Evolutionary conservation across 106 monocot genomes (phyloP).

Genomic region (Amphibolis antarctica): DNA sequence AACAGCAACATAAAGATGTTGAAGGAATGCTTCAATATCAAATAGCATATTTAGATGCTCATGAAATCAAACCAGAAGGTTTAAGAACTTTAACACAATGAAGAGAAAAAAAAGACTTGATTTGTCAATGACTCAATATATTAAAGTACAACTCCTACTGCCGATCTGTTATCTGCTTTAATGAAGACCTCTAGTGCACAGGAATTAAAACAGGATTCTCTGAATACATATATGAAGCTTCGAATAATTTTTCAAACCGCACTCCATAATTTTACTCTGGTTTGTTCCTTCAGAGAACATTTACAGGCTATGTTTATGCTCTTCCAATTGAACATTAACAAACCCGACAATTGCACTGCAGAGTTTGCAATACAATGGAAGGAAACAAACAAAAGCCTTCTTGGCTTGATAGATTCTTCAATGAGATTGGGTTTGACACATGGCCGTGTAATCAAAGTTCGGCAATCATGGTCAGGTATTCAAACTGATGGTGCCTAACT

Average conservation of each 20-base stretch:
- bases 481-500: not conserved
- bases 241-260: not conserved
- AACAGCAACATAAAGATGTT: too few relatives aligned
- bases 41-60: too few relatives aligned
- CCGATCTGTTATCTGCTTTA: too few relatives aligned
- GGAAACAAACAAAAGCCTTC: not conserved
- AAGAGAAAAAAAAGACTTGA: not conserved
- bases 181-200: too few relatives aligned
- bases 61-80: too few relatives aligned
- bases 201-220: too few relatives aligned
- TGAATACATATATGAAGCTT: too few relatives aligned
- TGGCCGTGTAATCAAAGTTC: not conserved
- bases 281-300: not conserved
- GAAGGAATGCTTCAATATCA: too few relatives aligned
- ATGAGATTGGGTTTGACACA: not conserved
- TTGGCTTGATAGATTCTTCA: not conserved
- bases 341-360: not conserved
- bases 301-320: not conserved
- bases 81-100: not conserved
- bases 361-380: not conserved
- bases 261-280: not conserved
- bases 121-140: too few relatives aligned
- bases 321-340: constrained; percentile 1
- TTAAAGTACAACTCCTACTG: too few relatives aligned
- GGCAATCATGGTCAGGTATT: not conserved